Percentiles rank a stretch among this genome's conserved stretches.
phyloP scores from a whole-genome alignment of 1,284 basidiomycete species.

The Flammula alnicola region DNA sequence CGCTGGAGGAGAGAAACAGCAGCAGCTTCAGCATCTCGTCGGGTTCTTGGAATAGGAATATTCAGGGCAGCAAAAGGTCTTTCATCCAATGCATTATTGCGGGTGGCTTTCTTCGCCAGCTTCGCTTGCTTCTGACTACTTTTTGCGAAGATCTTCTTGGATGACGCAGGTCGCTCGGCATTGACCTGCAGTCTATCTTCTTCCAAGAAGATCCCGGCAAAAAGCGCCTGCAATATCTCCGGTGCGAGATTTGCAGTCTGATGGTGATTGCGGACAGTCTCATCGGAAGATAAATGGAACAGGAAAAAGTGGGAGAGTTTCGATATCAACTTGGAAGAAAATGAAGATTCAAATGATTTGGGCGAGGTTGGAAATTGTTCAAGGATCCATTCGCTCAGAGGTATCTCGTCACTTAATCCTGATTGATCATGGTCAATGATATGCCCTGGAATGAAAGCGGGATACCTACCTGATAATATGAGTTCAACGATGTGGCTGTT shows the following conservation, averaged over 20 bases:
- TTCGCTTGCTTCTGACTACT: slow-evolving; percentile 14
- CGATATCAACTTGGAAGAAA: slow-evolving; percentile 24
- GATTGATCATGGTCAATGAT: not conserved
- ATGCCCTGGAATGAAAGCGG: not conserved
- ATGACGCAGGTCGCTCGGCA: not conserved
- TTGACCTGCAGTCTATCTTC: slow-evolving; percentile 1
- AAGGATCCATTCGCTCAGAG: slow-evolving; percentile 23
- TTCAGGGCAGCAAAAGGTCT: slow-evolving; percentile 8
- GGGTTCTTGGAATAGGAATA: slow-evolving; percentile 10
- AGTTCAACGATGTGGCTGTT: slow-evolving; percentile 27
- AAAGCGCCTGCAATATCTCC: slow-evolving; percentile 14
- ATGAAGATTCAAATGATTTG: slow-evolving; percentile 22
- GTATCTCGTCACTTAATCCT: slow-evolving; percentile 21
- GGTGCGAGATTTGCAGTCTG: slow-evolving; percentile 9
- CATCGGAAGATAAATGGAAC: slow-evolving; percentile 16
- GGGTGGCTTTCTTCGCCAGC: slow-evolving; percentile 7
- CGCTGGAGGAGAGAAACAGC: not conserved
- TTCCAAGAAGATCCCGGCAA: slow-evolving; percentile 9
- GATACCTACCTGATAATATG: slow-evolving; percentile 30
- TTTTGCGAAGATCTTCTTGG: slow-evolving; percentile 14
- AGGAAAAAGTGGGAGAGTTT: slow-evolving; percentile 30
- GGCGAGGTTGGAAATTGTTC: slow-evolving; percentile 26
- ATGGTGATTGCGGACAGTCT: slow-evolving; percentile 5
- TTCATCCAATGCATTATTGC: slow-evolving; percentile 6
- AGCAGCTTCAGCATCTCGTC: not conserved